Conservation (phyloP, 73 alveolate species). For the Effrenium voratum region DNA sequence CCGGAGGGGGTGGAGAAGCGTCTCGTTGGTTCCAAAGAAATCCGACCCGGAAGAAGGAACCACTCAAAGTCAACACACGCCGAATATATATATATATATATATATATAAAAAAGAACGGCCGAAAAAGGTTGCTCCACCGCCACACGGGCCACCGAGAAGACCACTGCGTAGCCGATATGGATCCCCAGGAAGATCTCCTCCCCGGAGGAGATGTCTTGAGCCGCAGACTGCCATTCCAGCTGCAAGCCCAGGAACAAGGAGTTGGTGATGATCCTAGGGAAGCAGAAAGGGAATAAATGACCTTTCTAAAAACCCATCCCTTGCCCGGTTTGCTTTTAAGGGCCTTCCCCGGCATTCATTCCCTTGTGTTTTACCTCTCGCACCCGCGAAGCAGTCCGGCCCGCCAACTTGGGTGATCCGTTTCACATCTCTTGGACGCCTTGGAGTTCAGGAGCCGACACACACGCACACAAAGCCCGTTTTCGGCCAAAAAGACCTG, state of each 20-base stretch:
- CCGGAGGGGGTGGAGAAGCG: no score
- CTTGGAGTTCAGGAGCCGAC: no score
- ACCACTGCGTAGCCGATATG: conserved; percentile 39
- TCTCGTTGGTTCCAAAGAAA: no score
- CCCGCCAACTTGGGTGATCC: background rate
- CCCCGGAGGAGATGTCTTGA: background rate
- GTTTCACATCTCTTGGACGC: background rate
- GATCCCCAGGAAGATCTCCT: background rate
- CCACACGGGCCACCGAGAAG: no score
- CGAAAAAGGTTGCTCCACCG: no score
- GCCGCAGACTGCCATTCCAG: conserved; percentile 54
- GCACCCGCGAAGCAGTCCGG: background rate
- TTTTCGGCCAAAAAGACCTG: background rate
- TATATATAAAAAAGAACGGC: no score
- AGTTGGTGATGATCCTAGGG: conserved; percentile 9
- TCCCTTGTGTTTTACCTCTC: background rate
- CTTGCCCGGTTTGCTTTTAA: background rate
- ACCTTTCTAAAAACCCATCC: no score
- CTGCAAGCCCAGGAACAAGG: conserved; percentile 42
- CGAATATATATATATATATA: no score
- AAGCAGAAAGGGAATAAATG: no score
- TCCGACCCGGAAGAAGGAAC: no score
- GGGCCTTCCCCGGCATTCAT: background rate
- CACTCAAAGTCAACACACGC: no score
- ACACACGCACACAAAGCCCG: no score